phyloP scores from a whole-genome alignment of 2,329 filamentous ascomycete species.

The Calonectria montana region DNA sequence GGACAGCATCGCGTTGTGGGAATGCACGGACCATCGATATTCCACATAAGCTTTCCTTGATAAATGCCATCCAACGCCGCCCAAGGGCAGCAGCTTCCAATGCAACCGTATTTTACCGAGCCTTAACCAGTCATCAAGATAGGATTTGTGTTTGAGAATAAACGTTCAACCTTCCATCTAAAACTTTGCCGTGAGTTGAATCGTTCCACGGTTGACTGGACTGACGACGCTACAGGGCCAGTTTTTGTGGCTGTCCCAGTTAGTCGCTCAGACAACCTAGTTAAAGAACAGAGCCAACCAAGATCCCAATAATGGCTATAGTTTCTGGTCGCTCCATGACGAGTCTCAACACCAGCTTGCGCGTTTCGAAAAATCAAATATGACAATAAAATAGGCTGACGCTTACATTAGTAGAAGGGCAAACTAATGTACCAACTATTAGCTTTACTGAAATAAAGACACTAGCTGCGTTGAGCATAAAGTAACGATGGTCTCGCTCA shows the following conservation, averaged over 20 bases:
- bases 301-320: not conserved
- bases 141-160: not conserved
- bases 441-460: no score
- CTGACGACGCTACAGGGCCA: no score
- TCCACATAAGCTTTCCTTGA: constrained; percentile 14
- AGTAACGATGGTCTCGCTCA: no score
- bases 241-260: not conserved
- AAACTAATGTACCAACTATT: no score
- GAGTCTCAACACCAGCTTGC: not conserved
- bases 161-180: not conserved
- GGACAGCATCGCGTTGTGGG: constrained; percentile 21
- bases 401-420: no score
- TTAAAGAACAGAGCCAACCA: not conserved
- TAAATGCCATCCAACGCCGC: not conserved
- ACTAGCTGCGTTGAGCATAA: no score
- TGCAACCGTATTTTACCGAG: constrained; percentile 14
- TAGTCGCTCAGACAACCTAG: not conserved
- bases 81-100: constrained; percentile 1
- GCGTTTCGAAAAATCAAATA: not conserved
- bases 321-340: not conserved
- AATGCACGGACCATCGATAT: constrained; percentile 26
- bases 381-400: not conserved
- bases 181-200: not conserved
- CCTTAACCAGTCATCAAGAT: constrained; percentile 9
- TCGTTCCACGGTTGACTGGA: not conserved